Base-by-base conservation (phyloP, 768 basidiomycete species). In the Boletus edulis region DNA sequence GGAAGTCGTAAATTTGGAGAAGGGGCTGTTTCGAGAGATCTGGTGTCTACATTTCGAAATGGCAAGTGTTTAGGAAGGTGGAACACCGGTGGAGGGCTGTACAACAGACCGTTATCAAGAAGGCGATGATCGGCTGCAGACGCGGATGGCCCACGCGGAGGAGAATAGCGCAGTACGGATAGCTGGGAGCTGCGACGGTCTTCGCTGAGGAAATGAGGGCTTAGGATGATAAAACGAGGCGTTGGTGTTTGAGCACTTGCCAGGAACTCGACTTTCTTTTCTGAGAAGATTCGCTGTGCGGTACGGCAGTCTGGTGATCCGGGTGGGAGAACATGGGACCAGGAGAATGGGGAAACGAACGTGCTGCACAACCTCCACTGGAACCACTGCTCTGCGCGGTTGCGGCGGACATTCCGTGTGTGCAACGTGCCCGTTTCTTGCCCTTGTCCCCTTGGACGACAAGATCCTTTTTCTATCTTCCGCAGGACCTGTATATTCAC, bases 11-110 rank as follows among this genome's bases (percentile, higher is more conserved):
- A 63, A 70, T 70, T 70, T 67, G 66, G 67, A 52, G 66, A 29
- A 14, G 62, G 61, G 61, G 68, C 67, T 70, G 63, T 68, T 68
- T 67, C 52, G 46, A 68, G 67, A 61, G 69, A 71, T 69, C 68
- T 64, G 59, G 60, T 63, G 60, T 66, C 67, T 68, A 40, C 43
- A 56, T 59, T 63, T 65, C 53, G 64, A 65, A 65, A 67, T 60
- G 64, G 64, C 56, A 62, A 55, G 62, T 54, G 65, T 64, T 66
- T 53, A 64, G 63, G 64, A 63, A 63, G 58, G 56, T 55, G 53
- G 59, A 38, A 67, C 51, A 58, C 63, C 58, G 59, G 58, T 56
- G 51, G 37, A 59, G 46, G 62, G 62, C 56, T 44, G 52, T 57
- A 61, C 67, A 12, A 64, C 62, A 42, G 57, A 63, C 67, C 67